Percentiles rank a stretch among this genome's conserved stretches.
Evolutionary conservation across 495 filamentous ascomycete species (phyloP).

Genomic region (Penicillium desertorum): DNA sequence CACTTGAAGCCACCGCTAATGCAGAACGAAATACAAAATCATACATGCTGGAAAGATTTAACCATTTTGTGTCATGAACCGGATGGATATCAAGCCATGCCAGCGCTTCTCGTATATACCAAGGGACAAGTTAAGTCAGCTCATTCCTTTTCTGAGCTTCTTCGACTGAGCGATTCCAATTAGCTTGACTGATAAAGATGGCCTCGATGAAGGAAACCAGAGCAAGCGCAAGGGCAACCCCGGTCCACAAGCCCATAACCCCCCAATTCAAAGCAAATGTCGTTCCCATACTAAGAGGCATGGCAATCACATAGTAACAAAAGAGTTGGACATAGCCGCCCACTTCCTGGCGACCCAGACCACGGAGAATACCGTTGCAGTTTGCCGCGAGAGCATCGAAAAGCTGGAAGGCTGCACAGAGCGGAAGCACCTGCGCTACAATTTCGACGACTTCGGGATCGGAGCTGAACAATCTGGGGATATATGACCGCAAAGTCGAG

Average conservation of each 20-base stretch:
- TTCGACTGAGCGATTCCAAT: constrained; percentile 72
- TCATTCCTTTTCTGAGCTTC: constrained; percentile 71
- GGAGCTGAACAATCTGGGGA: constrained; percentile 76
- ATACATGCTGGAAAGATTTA: background rate
- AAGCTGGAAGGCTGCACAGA: constrained; percentile 84
- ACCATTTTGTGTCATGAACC: background rate
- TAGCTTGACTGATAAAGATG: constrained; percentile 61
- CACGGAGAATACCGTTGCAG: constrained; percentile 80
- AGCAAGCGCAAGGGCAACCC: constrained; percentile 68
- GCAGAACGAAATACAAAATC: background rate
- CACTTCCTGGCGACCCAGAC: constrained; percentile 80
- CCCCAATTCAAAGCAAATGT: constrained; percentile 73
- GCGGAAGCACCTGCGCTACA: constrained; percentile 68
- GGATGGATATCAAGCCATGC: background rate
- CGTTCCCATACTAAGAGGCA: constrained; percentile 78
- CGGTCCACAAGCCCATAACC: constrained; percentile 76
- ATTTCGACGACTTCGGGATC: constrained; percentile 76
- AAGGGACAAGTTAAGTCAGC: constrained; percentile 41
- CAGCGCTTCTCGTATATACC: background rate
- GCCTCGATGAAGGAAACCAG: constrained; percentile 66
- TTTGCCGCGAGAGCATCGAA: constrained; percentile 77
- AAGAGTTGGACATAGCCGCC: constrained; percentile 84
- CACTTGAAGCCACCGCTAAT: background rate
- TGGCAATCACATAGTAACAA: constrained; percentile 79
- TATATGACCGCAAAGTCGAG: constrained; percentile 58